phyloP scores from a whole-genome alignment of 495 filamentous ascomycete genomes.

The Margaritispora aquatica region DNA sequence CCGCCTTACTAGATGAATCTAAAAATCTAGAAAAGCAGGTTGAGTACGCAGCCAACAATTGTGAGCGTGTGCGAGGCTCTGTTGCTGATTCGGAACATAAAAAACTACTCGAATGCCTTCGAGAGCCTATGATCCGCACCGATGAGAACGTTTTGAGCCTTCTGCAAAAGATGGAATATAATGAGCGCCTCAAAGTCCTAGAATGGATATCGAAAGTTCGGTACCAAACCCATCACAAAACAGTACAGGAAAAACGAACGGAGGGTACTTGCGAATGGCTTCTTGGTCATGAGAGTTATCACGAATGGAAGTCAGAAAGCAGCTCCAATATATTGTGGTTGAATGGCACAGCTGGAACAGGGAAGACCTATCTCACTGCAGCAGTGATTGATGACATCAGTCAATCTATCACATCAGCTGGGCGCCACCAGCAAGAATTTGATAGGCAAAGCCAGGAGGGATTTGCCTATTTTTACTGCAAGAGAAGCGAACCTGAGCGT shows the following conservation, averaged over 20 bases:
- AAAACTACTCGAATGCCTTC: neutral
- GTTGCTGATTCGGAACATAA: neutral
- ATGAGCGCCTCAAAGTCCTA: conserved; percentile 18
- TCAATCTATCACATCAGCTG: neutral
- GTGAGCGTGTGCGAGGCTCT: neutral
- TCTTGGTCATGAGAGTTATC: conserved; percentile 7
- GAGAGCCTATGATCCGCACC: neutral
- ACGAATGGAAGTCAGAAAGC: conserved; percentile 11
- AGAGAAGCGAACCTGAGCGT: conserved; percentile 26
- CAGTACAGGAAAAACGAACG: conserved; percentile 12
- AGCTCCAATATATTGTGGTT: conserved; percentile 18
- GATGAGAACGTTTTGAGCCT: neutral
- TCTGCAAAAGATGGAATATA: neutral
- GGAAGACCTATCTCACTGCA: conserved; percentile 33
- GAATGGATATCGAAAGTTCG: conserved; percentile 23
- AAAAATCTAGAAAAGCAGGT: neutral
- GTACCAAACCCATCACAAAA: conserved; percentile 14
- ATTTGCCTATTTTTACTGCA: conserved; percentile 39
- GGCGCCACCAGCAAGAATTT: too few species aligned
- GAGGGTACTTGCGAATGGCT: conserved; percentile 20
- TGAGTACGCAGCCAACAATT: neutral
- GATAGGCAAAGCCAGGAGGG: conserved; percentile 24
- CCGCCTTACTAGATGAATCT: neutral
- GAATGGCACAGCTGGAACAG: conserved; percentile 26
- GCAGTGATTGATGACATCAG: conserved; percentile 27